A percentile compares a stretch with the other conserved stretches of the same genome.
Evolutionary conservation across 768 basidiomycete genomes (phyloP).

Genomic region (Podaxis sp.): DNA sequence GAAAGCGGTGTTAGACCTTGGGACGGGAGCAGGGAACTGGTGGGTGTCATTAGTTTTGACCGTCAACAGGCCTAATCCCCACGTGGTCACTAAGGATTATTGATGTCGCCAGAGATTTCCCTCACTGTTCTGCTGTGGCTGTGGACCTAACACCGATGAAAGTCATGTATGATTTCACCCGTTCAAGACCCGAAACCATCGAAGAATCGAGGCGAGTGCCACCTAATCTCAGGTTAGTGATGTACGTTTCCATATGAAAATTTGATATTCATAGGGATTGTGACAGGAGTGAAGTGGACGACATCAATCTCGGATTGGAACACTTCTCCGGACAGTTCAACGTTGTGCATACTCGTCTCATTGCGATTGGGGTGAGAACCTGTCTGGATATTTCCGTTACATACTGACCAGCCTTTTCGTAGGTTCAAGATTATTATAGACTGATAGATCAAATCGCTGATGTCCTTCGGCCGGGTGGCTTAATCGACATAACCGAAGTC

Average conservation of each 20-base stretch:
- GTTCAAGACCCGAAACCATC: background rate
- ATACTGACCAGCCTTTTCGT: conserved; percentile 17
- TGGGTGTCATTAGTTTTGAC: conserved; percentile 22
- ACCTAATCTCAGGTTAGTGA: conserved; percentile 14
- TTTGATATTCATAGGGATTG: conserved; percentile 4
- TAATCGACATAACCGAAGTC: conserved; percentile 66
- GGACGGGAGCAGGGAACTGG: conserved; percentile 81
- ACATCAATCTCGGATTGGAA: conserved; percentile 80
- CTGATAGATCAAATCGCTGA: conserved; percentile 67
- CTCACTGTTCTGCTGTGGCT: conserved; percentile 63
- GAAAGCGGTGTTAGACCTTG: conserved; percentile 71
- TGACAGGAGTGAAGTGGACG: conserved; percentile 76
- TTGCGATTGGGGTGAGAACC: conserved; percentile 68
- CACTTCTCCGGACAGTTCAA: conserved; percentile 81
- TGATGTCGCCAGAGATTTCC: conserved; percentile 71
- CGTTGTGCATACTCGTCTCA: conserved; percentile 69
- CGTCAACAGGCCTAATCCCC: background rate
- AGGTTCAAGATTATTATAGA: conserved; percentile 68
- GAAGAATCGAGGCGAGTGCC: conserved; percentile 12
- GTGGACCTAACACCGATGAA: conserved; percentile 84
- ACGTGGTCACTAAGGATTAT: conserved; percentile 55
- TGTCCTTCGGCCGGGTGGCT: conserved; percentile 68
- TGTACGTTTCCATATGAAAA: background rate
- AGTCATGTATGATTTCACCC: conserved; percentile 46
- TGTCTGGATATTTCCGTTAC: conserved; percentile 7